Evolutionary conservation across 2,329 filamentous ascomycete genomes (phyloP).

Genomic region (Epichloe hybrida): DNA sequence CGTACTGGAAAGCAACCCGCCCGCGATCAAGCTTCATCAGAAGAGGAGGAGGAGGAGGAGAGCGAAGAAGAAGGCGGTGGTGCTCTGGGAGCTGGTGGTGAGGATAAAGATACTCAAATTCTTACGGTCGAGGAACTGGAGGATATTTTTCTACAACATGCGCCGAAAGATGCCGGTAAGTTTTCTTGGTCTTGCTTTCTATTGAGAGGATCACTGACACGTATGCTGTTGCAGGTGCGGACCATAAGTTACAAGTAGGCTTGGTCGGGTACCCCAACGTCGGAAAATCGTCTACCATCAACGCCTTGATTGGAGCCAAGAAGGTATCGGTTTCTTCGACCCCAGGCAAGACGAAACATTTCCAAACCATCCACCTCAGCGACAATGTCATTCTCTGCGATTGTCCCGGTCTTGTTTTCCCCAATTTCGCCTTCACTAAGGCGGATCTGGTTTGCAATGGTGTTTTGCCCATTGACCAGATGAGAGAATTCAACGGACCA

Average conservation of each 20-base stretch:
- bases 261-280: constrained; percentile 97
- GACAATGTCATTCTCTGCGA: constrained; percentile 86
- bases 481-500: constrained; percentile 84
- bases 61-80: constrained; percentile 27
- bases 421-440: constrained; percentile 94
- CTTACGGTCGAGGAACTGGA: constrained; percentile 89
- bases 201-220: constrained; percentile 3
- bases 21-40: constrained; percentile 10
- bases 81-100: constrained; percentile 10
- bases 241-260: constrained; percentile 71
- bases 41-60: constrained; percentile 11
- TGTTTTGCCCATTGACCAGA: constrained; percentile 88
- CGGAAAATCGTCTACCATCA: constrained; percentile 98
- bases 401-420: constrained; percentile 96
- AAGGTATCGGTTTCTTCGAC: constrained; percentile 97
- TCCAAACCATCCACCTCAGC: constrained; percentile 92
- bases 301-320: constrained; percentile 94
- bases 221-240: constrained; percentile 23
- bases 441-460: constrained; percentile 93
- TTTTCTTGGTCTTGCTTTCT: no score
- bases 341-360: constrained; percentile 97
- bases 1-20: constrained; percentile 15
- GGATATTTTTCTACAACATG: constrained; percentile 68
- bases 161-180: constrained; percentile 38
- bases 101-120: constrained; percentile 58